phyloP scores from a whole-genome alignment of 2,329 filamentous ascomycete genomes.

The Metarhizium guizhouense region DNA sequence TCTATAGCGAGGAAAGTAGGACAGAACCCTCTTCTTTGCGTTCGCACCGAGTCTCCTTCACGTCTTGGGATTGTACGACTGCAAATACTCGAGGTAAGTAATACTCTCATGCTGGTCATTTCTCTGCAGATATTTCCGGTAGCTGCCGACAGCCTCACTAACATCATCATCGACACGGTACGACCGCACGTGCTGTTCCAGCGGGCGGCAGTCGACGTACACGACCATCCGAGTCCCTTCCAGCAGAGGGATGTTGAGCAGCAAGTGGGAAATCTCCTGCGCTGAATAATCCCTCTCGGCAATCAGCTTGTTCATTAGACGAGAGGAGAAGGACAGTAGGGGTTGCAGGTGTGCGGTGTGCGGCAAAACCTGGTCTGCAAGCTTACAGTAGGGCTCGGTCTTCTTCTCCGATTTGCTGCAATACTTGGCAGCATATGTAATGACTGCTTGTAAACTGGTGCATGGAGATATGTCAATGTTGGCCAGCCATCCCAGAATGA shows the following conservation, averaged over 20 bases:
- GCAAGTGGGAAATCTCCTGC: slow-evolving; percentile 2
- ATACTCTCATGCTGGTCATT: too few relatives aligned
- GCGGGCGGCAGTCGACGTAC: too few relatives aligned
- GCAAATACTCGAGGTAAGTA: too few relatives aligned
- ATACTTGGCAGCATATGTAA: slow-evolving; percentile 4
- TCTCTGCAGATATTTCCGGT: too few relatives aligned
- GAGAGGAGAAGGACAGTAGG: not conserved
- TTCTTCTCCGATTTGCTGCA: slow-evolving; percentile 4
- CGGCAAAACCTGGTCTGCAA: slow-evolving; percentile 3
- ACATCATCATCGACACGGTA: too few relatives aligned
- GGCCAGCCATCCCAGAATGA: slow-evolving; percentile 2
- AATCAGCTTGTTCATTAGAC: slow-evolving; percentile 3
- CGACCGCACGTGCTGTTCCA: too few relatives aligned
- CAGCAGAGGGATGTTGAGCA: slow-evolving; percentile 2
- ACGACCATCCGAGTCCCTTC: too few relatives aligned
- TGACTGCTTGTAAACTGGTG: slow-evolving; percentile 4
- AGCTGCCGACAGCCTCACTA: too few relatives aligned
- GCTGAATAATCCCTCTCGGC: slow-evolving; percentile 4
- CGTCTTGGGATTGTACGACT: too few relatives aligned
- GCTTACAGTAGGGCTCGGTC: not conserved
- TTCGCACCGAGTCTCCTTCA: too few relatives aligned
- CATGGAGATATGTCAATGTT: slow-evolving; percentile 3
- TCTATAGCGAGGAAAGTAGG: too few relatives aligned
- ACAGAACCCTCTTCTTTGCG: too few relatives aligned
- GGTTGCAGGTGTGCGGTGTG: not conserved